Percentiles rank a stretch among this genome's conserved stretches.
Conservation (phyloP, 495 filamentous ascomycete species). For the Lophiostoma macrostomum region DNA sequence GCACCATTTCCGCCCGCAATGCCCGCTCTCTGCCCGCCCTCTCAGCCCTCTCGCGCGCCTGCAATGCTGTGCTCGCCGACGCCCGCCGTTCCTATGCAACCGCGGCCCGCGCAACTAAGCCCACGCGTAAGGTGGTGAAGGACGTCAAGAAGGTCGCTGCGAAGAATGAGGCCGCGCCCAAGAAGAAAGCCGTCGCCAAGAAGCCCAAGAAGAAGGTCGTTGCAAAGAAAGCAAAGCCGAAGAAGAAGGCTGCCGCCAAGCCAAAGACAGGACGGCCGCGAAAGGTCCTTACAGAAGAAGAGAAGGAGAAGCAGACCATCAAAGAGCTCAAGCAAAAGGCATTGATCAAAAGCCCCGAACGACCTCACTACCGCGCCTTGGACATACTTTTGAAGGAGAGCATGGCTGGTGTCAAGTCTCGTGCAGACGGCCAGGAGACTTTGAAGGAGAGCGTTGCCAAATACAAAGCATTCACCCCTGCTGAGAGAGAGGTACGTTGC, state of each 20-base stretch:
- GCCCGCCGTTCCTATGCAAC: conserved; percentile 31
- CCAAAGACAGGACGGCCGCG: conserved; percentile 2
- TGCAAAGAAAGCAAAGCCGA: conserved; percentile 6
- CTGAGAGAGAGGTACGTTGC: conserved; percentile 32
- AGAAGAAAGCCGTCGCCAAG: conserved; percentile 10
- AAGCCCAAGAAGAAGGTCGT: conserved; percentile 15
- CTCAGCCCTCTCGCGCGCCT: conserved; percentile 18
- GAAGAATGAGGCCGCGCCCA: conserved; percentile 10
- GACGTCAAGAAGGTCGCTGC: conserved; percentile 23
- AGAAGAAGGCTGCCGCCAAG: conserved; percentile 22
- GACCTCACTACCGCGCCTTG: conserved; percentile 15
- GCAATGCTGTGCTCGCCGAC: conserved; percentile 11
- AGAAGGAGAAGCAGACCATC: conserved; percentile 16
- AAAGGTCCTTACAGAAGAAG: conserved; percentile 13
- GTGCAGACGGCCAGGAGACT: too few species aligned
- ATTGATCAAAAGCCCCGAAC: conserved; percentile 28
- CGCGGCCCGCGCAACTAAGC: conserved; percentile 8
- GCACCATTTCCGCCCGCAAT: conserved; percentile 20
- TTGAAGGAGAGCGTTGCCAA: conserved; percentile 4
- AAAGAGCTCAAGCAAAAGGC: conserved; percentile 29
- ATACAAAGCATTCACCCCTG: conserved; percentile 30
- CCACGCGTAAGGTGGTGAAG: conserved; percentile 18
- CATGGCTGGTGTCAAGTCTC: too few species aligned
- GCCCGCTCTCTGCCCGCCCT: conserved; percentile 14
- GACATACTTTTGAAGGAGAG: too few species aligned